These are phyloP conservation scores for Plasmopara halstedii DNA, from an alignment of 352 stramenopile species.

Conservation along the genomic window DNA sequence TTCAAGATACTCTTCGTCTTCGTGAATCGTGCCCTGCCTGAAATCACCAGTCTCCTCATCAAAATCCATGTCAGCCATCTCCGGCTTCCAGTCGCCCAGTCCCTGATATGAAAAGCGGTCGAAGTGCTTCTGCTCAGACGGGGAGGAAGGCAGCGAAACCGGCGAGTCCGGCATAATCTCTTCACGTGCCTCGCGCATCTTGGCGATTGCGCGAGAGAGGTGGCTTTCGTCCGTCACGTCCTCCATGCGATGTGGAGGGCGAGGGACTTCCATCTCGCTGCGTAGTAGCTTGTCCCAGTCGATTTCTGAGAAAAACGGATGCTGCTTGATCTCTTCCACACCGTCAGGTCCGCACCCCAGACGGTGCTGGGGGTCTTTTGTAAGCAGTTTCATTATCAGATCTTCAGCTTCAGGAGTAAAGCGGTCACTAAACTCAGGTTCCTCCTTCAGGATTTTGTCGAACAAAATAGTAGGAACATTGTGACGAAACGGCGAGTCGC, in stretches of 20 bases:
- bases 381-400: conserved; percentile 50
- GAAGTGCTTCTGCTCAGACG: conserved; percentile 63
- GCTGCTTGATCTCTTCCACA: conserved; percentile 63
- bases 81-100: conserved; percentile 48
- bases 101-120: conserved; percentile 69
- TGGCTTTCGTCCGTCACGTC: conserved; percentile 66
- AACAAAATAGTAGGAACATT: conserved; percentile 59
- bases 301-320: conserved; percentile 65
- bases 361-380: conserved; percentile 44
- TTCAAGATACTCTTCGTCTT: conserved; percentile 54
- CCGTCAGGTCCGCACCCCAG: conserved; percentile 51
- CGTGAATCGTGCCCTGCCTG: conserved; percentile 41
- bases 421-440: conserved; percentile 57
- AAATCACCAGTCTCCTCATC: conserved; percentile 54
- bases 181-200: conserved; percentile 60
- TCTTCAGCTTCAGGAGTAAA: conserved; percentile 62
- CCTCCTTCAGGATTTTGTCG: conserved; percentile 73
- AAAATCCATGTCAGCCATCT: conserved; percentile 58
- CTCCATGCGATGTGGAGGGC: conserved; percentile 62
- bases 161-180: conserved; percentile 68
- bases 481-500: conserved; percentile 65
- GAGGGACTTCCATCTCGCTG: conserved; percentile 55
- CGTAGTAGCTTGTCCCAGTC: conserved; percentile 54
- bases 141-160: conserved; percentile 53
- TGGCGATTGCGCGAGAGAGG: conserved; percentile 50